Evolutionary conservation across 2,329 filamentous ascomycete species (phyloP), one percentile per base, ranked within the genome.

Genomic region (Triangularia verruculosa): DNA sequence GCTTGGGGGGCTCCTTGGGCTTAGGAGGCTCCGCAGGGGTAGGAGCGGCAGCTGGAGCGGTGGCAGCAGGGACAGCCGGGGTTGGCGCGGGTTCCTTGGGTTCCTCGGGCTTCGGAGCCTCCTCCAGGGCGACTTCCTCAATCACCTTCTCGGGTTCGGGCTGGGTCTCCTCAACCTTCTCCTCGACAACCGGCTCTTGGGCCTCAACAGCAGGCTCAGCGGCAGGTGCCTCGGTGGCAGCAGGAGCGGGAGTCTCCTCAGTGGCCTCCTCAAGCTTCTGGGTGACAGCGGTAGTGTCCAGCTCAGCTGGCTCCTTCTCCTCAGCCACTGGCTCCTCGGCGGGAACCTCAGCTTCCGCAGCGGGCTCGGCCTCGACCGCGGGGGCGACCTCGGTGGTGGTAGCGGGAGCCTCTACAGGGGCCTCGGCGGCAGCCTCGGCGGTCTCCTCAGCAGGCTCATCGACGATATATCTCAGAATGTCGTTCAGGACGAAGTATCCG

Each of bases 401-500:
- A 28, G 78, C 76, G 3, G 69, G 68, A 59, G 76, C 73, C 27
- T 70, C 67, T 24, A 70, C 65, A 24, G 74, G 67, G 25, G 70
- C 69, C 58, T 70, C 65, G 54, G 72, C 73, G 9, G 70, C 69
- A 34, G 69, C 56, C 73, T 69, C 75, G 28, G n/a, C n/a, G n/a
- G 77, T 74, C 69, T 76, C 78, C 69, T 88, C 80, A 74, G 89
- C 84, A 2, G 28, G 84, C 71, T 94, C 91, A 66, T 95, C 92
- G 68, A 89, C 88, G 69, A 99, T 88, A 79, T 96, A 98, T 71
- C 95, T 87, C 82, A 98, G 92, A 76, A 99, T 97, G 74, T 99
- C 95, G 78, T 99, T 99, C 72, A 99, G 86, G 32, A 99, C 94
- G 72, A 96, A 99, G 83, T 98, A 99, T 68, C 95, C 95, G 63